Evolutionary conservation across 2,329 filamentous ascomycete species (phyloP), one percentile per base, ranked within the genome.

Genomic region (Curvularia lunata): DNA sequence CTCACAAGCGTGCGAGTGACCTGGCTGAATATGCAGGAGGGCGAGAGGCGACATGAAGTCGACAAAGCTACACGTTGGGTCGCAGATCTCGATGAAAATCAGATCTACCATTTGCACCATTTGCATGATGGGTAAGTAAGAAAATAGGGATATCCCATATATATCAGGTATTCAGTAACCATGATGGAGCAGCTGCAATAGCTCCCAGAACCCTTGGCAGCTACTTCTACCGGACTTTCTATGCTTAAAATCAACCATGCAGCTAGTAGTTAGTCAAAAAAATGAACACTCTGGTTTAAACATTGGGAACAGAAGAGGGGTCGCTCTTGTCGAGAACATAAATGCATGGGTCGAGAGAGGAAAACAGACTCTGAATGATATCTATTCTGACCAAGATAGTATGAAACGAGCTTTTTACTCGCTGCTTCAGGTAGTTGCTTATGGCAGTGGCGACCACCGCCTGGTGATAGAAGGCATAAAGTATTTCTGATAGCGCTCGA

Each of bases 401-500:
- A 37, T 48, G 18, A 18, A 23, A 25, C 10, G 18, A 32, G 28
- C 19, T 18, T 48, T 48, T 4, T n/a, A 48, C 21, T 16, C 47
- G 19, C 32, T 16, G 23, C 34, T 27, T 49, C 34, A 41, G 19
- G 12, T n/a, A 13, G 34, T 12, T 46, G 23, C 23, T 52, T 46
- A 56, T 19, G 41, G 19, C 34, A 16, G 38, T 27, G 16, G 37
- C 28, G 37, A 45, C 32, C 55, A 40, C 47, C 48, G 48, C 32
- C 46, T 56, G 5, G 30, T 47, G 18, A 67, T 55, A 18, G 65
- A 69, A 49, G 53, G 5, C 30, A 69, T 72, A 37, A 68, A 68
- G 30, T 65, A 62, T 37, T 54, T 68, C 50, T 68, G 66, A 28
- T 66, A 72, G 9, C 63, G 52, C 54, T 64, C 62, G 18, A 72